Conservation (phyloP, 2,329 filamentous ascomycete species). For the Grosmannia huntii region DNA sequence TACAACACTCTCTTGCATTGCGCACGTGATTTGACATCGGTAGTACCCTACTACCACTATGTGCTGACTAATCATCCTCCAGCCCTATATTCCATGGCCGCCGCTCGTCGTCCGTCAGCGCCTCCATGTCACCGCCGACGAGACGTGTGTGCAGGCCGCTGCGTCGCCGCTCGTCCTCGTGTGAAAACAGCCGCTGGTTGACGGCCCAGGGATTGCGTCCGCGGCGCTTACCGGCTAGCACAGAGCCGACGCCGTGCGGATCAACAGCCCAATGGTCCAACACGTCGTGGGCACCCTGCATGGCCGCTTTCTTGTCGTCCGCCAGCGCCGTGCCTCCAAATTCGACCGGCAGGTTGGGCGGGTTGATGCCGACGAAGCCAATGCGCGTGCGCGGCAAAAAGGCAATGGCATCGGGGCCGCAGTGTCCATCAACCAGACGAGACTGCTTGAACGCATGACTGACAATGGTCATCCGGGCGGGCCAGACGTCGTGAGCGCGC, state of each 20-base stretch:
- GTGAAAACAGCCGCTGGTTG: slow-evolving; percentile 30
- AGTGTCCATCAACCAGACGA: slow-evolving; percentile 52
- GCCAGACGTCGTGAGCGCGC: slow-evolving; percentile 40
- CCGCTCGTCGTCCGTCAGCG: slow-evolving; percentile 23
- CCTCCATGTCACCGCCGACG: slow-evolving; percentile 20
- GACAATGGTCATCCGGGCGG: slow-evolving; percentile 45
- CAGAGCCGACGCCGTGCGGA: slow-evolving; percentile 35
- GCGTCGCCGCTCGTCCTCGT: slow-evolving; percentile 18
- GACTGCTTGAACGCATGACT: slow-evolving; percentile 57
- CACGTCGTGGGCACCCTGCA: slow-evolving; percentile 29
- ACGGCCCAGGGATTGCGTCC: slow-evolving; percentile 36
- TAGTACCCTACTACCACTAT: too few species aligned
- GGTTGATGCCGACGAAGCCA: slow-evolving; percentile 51
- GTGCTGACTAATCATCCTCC: too few species aligned
- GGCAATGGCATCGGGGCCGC: slow-evolving; percentile 38
- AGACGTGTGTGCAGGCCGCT: slow-evolving; percentile 18
- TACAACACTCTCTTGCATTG: too few species aligned
- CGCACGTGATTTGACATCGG: too few species aligned
- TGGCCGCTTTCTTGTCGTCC: slow-evolving; percentile 23
- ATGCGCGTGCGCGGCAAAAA: slow-evolving; percentile 30
- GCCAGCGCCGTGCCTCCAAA: slow-evolving; percentile 17
- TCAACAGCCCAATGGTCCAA: slow-evolving; percentile 37
- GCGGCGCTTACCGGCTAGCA: slow-evolving; percentile 33
- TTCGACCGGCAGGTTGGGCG: slow-evolving; percentile 26
- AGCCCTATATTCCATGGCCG: slow-evolving; percentile 26